Percentiles rank a stretch among this genome's conserved stretches.
These are phyloP conservation scores for Canavalia gladiata DNA, from an alignment of 306 rosid species.

Conservation along the genomic window DNA sequence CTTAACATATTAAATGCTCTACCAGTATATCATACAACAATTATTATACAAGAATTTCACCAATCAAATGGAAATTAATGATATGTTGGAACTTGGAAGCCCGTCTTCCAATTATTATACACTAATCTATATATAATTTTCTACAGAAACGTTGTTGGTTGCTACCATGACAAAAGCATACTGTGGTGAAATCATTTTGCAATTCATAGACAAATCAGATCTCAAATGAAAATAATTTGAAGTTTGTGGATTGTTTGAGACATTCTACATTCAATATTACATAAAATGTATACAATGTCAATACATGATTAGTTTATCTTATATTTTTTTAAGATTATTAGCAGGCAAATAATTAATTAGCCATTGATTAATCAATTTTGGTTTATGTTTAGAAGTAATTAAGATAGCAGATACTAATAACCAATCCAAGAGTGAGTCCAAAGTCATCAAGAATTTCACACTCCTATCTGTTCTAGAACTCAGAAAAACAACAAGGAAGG, in stretches of 20 bases:
- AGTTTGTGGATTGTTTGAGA: not conserved
- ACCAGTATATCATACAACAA: not conserved
- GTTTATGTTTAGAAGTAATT: not conserved
- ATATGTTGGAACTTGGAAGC: not conserved
- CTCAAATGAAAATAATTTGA: not conserved
- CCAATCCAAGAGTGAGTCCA: not conserved
- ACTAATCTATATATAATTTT: conserved; percentile 8
- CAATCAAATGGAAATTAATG: not conserved
- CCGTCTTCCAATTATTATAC: not conserved
- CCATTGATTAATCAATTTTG: not conserved
- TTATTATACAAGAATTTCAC: not conserved
- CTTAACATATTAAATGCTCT: not conserved
- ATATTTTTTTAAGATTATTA: not conserved
- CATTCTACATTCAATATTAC: not conserved
- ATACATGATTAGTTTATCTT: not conserved
- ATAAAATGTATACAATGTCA: not conserved
- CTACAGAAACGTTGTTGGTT: not conserved
- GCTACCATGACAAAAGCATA: not conserved
- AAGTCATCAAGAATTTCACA: not conserved
- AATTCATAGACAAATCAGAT: not conserved
- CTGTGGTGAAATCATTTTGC: not conserved
- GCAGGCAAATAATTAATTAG: not conserved
- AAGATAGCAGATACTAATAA: not conserved
- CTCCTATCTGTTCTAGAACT: not conserved
- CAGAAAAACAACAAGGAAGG: not conserved